These are phyloP conservation scores for Camillea tinctor DNA, from an alignment of 2,329 filamentous ascomycete genomes.

Conservation along the genomic window DNA sequence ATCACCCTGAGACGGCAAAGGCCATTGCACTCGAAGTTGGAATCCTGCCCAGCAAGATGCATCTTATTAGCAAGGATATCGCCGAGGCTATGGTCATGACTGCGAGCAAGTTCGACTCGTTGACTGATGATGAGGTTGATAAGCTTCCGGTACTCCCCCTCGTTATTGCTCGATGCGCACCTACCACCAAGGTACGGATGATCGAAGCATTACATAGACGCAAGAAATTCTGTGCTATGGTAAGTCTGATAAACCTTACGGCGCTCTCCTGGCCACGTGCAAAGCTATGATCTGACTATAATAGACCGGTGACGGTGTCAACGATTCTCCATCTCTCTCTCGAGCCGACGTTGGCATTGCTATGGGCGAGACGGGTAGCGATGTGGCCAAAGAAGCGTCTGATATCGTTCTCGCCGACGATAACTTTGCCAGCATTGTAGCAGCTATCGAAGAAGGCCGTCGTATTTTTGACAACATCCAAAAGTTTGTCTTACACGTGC, in stretches of 20 bases:
- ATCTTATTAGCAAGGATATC: slow-evolving; percentile 51
- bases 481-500: slow-evolving; percentile 69
- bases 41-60: slow-evolving; percentile 60
- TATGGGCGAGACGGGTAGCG: slow-evolving; percentile 58
- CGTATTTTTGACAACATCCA: slow-evolving; percentile 75
- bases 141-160: slow-evolving; percentile 62
- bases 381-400: slow-evolving; percentile 63
- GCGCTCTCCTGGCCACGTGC: slow-evolving; percentile 35
- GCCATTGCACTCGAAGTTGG: slow-evolving; percentile 63
- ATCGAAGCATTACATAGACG: slow-evolving; percentile 70
- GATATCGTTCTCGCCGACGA: slow-evolving; percentile 71
- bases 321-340: slow-evolving; percentile 70
- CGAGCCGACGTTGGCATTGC: slow-evolving; percentile 70
- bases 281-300: neutral
- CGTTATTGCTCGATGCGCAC: slow-evolving; percentile 68
- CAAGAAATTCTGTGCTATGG: slow-evolving; percentile 65
- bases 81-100: slow-evolving; percentile 62
- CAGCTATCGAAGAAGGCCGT: slow-evolving; percentile 69
- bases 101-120: slow-evolving; percentile 60
- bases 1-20: slow-evolving; percentile 62
- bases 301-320: slow-evolving; percentile 70
- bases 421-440: slow-evolving; percentile 71
- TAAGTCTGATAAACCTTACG: slow-evolving; percentile 21
- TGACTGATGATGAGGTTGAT: slow-evolving; percentile 64
- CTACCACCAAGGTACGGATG: slow-evolving; percentile 72